Base-by-base conservation (phyloP, 768 basidiomycete genomes). In the Phallus indusiatus region DNA sequence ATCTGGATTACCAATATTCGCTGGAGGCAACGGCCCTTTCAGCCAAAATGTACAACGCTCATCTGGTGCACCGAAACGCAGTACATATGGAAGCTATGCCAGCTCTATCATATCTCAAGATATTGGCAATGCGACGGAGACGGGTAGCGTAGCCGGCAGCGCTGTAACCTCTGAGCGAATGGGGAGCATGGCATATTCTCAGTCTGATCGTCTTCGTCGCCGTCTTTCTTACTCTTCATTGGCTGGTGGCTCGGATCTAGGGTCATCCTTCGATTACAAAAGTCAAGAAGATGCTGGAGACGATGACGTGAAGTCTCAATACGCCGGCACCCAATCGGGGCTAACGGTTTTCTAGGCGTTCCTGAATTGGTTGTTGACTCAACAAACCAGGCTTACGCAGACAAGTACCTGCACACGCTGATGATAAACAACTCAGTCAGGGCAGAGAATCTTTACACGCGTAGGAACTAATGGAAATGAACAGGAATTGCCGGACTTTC, bases 81-180 rank as follows among this genome's bases (percentile, higher is more conserved):
- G 86, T 72, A 77, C 80, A 28, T 88, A 92, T 66, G 77, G 82
- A 68, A 74, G 62, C 50, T 64, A 67, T 60, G 92, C 94, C 2
- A 90, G 88, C 36, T 94, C 92, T 18, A 90, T 94, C 70, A 86
- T 95, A 59, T 95, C 92, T 16, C 94, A 96, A 69, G 93, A 95
- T 70, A 86, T 79, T n/a, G 78, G 78, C 61, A 73, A 70, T 57
- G 74, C 76, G 51, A 78, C 79, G 11, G 85, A 86, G 63, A 75
- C 72, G 48, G 77, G 79, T 63, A 86, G 87, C 64, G 81, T 90
- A 51, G 73, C 82, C 37, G 83, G 82, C 22, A 64, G 66, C 61
- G 62, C 75, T 59, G 75, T 76, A 18, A 75, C 76, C 42, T 77
- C 78, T 35, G 77, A 74, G 63, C 69, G 75, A 55, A 63, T 66